A percentile compares a stretch with the other conserved stretches of the same genome.
These are phyloP conservation scores for Knufia fluminis DNA, from an alignment of 2,329 filamentous ascomycete genomes.

Conservation along the genomic window DNA sequence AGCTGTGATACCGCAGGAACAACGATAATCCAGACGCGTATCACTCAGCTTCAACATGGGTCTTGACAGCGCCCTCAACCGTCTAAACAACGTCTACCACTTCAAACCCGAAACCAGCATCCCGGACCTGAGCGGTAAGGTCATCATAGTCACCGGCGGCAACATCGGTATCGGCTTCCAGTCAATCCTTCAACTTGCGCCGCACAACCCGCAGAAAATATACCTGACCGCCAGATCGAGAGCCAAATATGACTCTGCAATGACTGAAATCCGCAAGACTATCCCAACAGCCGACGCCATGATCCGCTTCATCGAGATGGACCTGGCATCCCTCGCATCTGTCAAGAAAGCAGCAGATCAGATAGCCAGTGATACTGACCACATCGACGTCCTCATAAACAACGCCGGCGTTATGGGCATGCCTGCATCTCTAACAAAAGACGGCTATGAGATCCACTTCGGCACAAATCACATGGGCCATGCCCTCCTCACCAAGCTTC, in stretches of 20 bases:
- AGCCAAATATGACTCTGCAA: constrained; percentile 27
- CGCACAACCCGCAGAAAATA: constrained; percentile 32
- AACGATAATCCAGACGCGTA: too few species aligned
- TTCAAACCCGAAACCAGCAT: constrained; percentile 22
- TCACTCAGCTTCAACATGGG: background rate
- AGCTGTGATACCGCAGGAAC: too few species aligned
- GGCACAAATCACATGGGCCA: constrained; percentile 44
- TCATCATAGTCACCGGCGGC: constrained; percentile 42
- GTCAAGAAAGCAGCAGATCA: constrained; percentile 33
- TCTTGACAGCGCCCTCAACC: background rate
- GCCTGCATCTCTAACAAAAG: constrained; percentile 31
- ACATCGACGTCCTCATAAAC: constrained; percentile 39
- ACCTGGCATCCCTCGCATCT: constrained; percentile 37
- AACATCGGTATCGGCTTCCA: constrained; percentile 43
- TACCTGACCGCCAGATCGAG: constrained; percentile 32
- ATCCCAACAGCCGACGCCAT: constrained; percentile 18
- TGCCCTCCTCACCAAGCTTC: constrained; percentile 35
- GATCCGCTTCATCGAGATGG: constrained; percentile 34
- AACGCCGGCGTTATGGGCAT: constrained; percentile 40
- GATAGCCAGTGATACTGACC: constrained; percentile 28
- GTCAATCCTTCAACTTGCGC: constrained; percentile 33
- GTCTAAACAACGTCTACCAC: background rate
- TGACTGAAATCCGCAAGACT: constrained; percentile 28
- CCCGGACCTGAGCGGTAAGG: constrained; percentile 32
- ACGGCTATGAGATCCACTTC: constrained; percentile 44